Conservation (phyloP, 305 asterid genomes). For the Stenogyne calaminthoides region DNA sequence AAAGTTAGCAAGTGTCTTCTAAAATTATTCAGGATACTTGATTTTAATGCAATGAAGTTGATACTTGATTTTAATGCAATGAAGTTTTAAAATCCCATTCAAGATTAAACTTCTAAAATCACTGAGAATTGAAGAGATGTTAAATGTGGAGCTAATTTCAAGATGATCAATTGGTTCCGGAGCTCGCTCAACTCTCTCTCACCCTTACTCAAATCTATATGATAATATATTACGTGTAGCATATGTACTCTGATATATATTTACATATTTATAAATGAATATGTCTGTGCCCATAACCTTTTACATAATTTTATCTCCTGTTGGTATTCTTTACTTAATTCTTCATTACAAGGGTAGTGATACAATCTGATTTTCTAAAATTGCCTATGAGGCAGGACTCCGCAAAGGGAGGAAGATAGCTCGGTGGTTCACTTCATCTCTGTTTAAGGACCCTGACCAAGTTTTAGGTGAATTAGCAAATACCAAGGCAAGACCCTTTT, state of each 20-base stretch:
- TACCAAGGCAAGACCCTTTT: conserved; percentile 42
- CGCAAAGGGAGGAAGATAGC: conserved; percentile 78
- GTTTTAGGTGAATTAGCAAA: conserved; percentile 44
- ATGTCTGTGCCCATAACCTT: not conserved
- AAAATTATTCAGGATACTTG: not conserved
- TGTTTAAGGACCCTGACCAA: conserved; percentile 63
- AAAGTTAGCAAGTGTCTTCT: not conserved
- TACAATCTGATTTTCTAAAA: conserved; percentile 22
- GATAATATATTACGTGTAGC: not conserved
- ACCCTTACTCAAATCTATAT: not conserved
- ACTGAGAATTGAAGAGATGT: conserved; percentile 25
- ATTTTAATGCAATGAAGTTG: conserved; percentile 30
- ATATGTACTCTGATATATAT: not conserved
- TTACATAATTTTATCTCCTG: conserved; percentile 3
- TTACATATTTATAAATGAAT: not conserved
- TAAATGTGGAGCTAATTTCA: conserved; percentile 26
- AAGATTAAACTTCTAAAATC: conserved; percentile 27
- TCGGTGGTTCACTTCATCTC: conserved; percentile 75
- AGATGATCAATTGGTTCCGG: conserved; percentile 22
- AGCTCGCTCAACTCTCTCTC: conserved; percentile 20
- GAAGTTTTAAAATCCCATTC: conserved; percentile 24
- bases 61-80: conserved; percentile 29
- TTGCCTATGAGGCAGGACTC: conserved; percentile 52
- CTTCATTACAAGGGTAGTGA: conserved; percentile 13
- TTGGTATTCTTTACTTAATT: conserved; percentile 24